Evolutionary conservation across 2,329 filamentous ascomycete genomes (phyloP).

Genomic region (Pseudocercospora crystallina): DNA sequence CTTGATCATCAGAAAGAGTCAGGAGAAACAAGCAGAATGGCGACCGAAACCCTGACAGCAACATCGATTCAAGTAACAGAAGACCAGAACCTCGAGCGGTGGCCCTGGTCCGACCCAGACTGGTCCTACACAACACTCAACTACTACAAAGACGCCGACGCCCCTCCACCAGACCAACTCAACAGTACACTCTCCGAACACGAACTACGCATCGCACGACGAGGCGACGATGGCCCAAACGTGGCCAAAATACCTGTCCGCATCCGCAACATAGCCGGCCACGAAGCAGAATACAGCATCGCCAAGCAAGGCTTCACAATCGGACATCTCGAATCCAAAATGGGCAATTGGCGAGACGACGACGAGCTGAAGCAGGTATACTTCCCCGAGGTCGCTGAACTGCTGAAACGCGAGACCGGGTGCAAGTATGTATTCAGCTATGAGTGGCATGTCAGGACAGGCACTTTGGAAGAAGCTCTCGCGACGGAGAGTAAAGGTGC

Average conservation of each 20-base stretch:
- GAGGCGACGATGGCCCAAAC: conserved; percentile 17
- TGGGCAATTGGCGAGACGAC: conserved; percentile 12
- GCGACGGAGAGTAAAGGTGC: conserved; percentile 11
- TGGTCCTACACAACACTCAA: conserved; percentile 17
- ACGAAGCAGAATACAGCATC: conserved; percentile 11
- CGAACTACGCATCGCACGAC: conserved; percentile 12
- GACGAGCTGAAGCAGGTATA: conserved; percentile 15
- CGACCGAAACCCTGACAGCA: no score
- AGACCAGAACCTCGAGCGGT: no score
- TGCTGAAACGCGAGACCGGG: conserved; percentile 17
- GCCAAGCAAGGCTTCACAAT: conserved; percentile 18
- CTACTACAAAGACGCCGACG: conserved; percentile 16
- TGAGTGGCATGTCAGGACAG: conserved; percentile 17
- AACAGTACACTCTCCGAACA: conserved; percentile 17
- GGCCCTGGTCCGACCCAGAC: conserved; percentile 1
- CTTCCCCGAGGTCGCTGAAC: conserved; percentile 14
- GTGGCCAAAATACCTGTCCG: conserved; percentile 11
- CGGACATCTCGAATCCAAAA: conserved; percentile 3
- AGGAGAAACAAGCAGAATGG: no score
- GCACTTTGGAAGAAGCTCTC: conserved; percentile 16
- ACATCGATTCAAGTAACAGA: no score
- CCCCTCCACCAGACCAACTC: conserved; percentile 2
- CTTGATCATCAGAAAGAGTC: no score
- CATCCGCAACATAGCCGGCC: conserved; percentile 19
- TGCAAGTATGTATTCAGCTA: conserved; percentile 16